A percentile compares a stretch with the other conserved stretches of the same genome.
phyloP scores from a whole-genome alignment of 768 basidiomycete genomes.

The Boletus bicolor region DNA sequence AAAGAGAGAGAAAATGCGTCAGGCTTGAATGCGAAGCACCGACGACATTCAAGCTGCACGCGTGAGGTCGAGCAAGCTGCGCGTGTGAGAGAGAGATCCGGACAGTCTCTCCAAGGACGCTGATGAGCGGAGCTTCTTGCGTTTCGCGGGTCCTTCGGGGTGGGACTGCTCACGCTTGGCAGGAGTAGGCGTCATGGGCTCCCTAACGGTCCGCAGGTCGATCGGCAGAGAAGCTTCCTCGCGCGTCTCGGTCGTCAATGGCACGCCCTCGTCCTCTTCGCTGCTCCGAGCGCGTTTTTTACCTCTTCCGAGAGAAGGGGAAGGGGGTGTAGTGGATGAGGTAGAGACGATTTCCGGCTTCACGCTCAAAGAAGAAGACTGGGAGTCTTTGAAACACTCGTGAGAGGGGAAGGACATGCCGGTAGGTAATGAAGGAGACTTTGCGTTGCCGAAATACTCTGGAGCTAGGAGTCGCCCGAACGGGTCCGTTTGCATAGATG shows the following conservation, averaged over 20 bases:
- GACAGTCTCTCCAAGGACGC: neutral
- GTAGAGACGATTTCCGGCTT: neutral
- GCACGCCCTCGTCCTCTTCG: slow-evolving; percentile 5
- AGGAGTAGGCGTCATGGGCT: neutral
- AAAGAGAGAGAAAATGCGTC: neutral
- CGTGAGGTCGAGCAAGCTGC: neutral
- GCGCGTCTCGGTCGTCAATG: neutral
- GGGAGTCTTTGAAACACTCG: neutral
- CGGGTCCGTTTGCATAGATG: slow-evolving; percentile 4
- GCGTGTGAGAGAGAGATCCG: neutral
- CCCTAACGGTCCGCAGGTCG: neutral
- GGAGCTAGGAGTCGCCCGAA: slow-evolving; percentile 10
- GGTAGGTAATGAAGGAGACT: neutral
- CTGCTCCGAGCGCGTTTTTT: slow-evolving; percentile 14
- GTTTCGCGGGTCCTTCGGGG: slow-evolving; percentile 4
- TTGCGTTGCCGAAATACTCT: neutral
- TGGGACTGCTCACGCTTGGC: neutral
- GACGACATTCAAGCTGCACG: neutral
- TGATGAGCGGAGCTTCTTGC: slow-evolving; percentile 13
- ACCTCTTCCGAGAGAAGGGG: slow-evolving; percentile 8
- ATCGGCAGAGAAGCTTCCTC: neutral
- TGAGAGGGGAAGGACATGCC: neutral
- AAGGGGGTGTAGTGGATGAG: slow-evolving; percentile 6
- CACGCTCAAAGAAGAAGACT: neutral
- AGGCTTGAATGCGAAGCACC: neutral